A percentile compares a stretch with the other conserved stretches of the same genome.
phyloP scores from a whole-genome alignment of 352 stramenopile species.

The Aphanomyces stellatus region DNA sequence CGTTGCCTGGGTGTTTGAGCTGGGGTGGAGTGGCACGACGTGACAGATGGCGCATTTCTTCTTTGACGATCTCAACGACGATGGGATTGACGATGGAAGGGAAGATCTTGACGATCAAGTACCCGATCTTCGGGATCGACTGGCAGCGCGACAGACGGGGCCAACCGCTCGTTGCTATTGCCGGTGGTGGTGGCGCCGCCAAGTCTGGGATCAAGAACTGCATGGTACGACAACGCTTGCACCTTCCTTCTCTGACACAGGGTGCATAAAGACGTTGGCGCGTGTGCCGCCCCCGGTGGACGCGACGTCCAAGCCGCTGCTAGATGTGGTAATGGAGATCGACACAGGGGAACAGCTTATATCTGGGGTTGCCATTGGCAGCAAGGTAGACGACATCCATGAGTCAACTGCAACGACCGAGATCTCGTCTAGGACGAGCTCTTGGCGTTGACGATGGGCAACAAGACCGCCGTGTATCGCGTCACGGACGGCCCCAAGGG shows the following conservation, averaged over 20 bases:
- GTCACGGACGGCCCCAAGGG: not conserved
- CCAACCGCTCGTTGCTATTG: not conserved
- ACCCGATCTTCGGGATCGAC: conserved; percentile 7
- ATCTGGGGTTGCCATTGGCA: not conserved
- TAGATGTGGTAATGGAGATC: not conserved
- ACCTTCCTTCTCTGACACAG: not conserved
- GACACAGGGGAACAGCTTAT: not conserved
- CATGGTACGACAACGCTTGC: not conserved
- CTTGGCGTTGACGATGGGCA: not conserved
- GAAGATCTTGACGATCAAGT: conserved; percentile 7
- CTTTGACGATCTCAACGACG: too few species aligned
- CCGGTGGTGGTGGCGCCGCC: not conserved
- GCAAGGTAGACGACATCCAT: conserved; percentile 4
- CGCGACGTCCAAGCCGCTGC: not conserved
- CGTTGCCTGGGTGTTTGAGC: too few species aligned
- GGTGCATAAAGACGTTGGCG: not conserved
- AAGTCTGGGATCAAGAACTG: conserved; percentile 11
- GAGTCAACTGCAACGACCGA: not conserved
- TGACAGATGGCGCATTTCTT: too few species aligned
- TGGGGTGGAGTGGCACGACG: too few species aligned
- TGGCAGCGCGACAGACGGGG: not conserved
- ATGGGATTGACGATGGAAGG: not conserved
- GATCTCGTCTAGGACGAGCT: not conserved
- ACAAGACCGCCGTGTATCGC: conserved; percentile 4
- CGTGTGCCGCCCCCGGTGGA: not conserved